phyloP scores from a whole-genome alignment of 208 protist genomes.

The Leishmania turanica region DNA sequence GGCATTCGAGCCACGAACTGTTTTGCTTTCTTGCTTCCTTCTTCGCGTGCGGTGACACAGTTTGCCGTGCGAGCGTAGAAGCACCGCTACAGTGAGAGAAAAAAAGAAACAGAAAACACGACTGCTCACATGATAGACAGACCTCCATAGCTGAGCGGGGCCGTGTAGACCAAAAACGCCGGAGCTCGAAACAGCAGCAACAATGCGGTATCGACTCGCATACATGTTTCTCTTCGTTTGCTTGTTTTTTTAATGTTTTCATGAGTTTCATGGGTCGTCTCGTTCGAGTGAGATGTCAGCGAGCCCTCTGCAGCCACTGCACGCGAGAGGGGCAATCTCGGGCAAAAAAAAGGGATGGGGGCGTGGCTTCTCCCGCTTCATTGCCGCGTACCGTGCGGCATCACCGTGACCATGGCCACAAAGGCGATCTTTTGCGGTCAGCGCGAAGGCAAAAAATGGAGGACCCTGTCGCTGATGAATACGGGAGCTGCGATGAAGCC shows the following conservation, averaged over 20 bases:
- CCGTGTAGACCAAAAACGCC: background rate
- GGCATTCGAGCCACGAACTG: background rate
- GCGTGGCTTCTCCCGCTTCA: constrained; percentile 77
- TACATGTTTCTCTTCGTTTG: background rate
- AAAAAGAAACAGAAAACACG: background rate
- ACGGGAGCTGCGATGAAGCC: constrained; percentile 56
- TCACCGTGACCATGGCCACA: constrained; percentile 51
- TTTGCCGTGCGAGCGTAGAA: background rate
- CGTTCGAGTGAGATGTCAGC: background rate
- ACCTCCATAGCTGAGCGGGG: background rate
- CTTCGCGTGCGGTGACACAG: background rate
- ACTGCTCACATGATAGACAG: background rate
- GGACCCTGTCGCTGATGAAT: constrained; percentile 51
- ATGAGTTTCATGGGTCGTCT: background rate
- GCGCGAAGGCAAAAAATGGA: constrained; percentile 62
- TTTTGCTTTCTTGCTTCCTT: background rate
- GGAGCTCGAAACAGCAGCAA: background rate
- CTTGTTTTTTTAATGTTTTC: background rate
- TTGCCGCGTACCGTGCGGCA: constrained; percentile 77
- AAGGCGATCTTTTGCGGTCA: constrained; percentile 44
- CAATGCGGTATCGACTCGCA: background rate
- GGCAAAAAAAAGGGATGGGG: constrained; percentile 70
- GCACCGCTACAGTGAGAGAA: background rate
- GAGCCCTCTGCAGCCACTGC: constrained; percentile 7
- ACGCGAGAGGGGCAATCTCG: constrained; percentile 37